Evolutionary conservation across 2,329 filamentous ascomycete genomes (phyloP), one percentile per base, ranked within the genome.

Genomic region (Ceratocystis lukuohia): DNA sequence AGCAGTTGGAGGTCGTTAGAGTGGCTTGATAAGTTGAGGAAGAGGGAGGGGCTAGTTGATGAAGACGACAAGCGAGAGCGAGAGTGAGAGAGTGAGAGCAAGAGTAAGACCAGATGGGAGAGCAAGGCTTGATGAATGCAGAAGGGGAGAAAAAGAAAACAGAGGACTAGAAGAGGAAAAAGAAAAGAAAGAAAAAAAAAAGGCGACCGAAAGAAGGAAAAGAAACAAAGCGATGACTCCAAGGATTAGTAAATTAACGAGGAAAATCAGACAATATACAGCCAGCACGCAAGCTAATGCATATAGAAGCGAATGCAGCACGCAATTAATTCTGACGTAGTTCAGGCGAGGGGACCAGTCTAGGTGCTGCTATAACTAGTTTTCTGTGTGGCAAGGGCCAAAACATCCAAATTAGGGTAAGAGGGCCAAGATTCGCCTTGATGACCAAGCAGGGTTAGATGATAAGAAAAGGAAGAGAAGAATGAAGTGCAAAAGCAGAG

Each of bases 241-340:
- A 37, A 59, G 56, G 56, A n/a, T 59, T 59, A 25, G 28, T 59
- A 59, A 59, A 59, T 59, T 33, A 37, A 59, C 28, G 25, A 37
- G 28, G 56, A 59, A 45, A 62, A 61, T 56, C 28, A 50, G 66
- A 65, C 65, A 65, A 67, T 66, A 64, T 59, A 57, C n/a, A 65
- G 5, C 33, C 17, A 64, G 64, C 53, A 65, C 53, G 64, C 64
- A 65, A 61, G 56, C 44, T 46, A 61, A 46, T 65, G 53, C 64
- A 65, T 10, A 53, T 15, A 44, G 17, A 20, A 61, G 53, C 64
- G 61, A 65, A 65, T 61, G 64, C 50, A 65, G 64, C 64, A 65
- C 41, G 64, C 53, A 65, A 65, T 65, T 57, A 48, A 45, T 59
- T 46, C 25, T 59, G 53, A 45, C 53, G 50, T 65, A 57, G 45